Evolutionary conservation across 163 green algal species (phyloP).

Genomic region (Coccomyxa subellipsoidea): DNA sequence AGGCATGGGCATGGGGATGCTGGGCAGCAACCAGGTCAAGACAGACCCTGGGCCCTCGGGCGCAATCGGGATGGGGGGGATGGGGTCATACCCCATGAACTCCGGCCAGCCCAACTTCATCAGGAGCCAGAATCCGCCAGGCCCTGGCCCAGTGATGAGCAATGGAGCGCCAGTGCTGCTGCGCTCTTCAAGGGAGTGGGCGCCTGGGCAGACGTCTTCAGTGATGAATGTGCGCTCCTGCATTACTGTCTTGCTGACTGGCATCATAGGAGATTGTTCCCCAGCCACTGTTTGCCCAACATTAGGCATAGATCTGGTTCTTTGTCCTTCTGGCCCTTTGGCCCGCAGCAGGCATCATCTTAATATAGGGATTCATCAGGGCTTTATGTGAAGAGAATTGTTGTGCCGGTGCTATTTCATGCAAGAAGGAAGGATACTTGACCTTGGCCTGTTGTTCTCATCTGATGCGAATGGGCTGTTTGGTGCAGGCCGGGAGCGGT

Average conservation of each 20-base stretch:
- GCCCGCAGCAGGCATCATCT: too few relatives aligned
- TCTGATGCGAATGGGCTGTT: too few relatives aligned
- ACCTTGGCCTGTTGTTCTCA: too few relatives aligned
- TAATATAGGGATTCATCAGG: too few relatives aligned
- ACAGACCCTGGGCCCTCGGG: background rate
- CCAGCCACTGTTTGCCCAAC: too few relatives aligned
- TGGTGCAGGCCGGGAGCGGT: background rate
- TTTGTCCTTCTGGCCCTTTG: too few relatives aligned
- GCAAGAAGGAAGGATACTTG: too few relatives aligned
- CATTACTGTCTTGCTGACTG: background rate
- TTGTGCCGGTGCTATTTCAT: too few relatives aligned
- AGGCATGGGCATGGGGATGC: background rate
- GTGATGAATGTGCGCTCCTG: background rate
- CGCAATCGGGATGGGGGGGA: background rate
- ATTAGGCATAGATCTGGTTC: too few relatives aligned
- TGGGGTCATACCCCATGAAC: background rate
- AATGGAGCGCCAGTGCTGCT: constrained; percentile 64
- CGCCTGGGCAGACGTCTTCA: background rate
- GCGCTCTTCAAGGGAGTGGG: background rate
- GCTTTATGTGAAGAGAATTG: too few relatives aligned
- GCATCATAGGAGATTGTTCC: too few relatives aligned
- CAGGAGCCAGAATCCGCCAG: background rate
- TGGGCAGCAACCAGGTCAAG: background rate
- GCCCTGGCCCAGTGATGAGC: constrained; percentile 41
- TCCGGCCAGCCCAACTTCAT: background rate